Evolutionary conservation across 129 eudicot species (phyloP).

Genomic region (Flaveria brownii): DNA sequence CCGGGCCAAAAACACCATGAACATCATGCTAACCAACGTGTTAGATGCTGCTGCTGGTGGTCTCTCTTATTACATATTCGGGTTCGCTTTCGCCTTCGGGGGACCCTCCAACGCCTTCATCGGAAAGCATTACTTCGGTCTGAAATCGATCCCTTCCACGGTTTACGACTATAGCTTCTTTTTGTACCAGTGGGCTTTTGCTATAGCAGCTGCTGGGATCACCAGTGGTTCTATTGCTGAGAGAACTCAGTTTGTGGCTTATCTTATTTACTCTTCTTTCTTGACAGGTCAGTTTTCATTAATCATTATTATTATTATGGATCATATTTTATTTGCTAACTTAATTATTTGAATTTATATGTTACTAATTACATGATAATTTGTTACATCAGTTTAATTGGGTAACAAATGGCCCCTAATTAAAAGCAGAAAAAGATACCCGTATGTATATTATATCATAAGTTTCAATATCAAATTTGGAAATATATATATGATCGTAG

Average conservation of each 20-base stretch:
- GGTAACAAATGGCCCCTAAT: background rate
- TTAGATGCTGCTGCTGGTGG: slow-evolving; percentile 82
- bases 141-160: slow-evolving; percentile 45
- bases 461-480: too few relatives aligned
- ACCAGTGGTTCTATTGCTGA: slow-evolving; percentile 77
- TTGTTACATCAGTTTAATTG: background rate
- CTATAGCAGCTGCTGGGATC: slow-evolving; percentile 80
- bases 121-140: slow-evolving; percentile 55
- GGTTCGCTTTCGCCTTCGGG: slow-evolving; percentile 73
- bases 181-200: slow-evolving; percentile 72
- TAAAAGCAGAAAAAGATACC: background rate
- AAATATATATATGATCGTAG: too few relatives aligned
- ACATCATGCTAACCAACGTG: slow-evolving; percentile 77
- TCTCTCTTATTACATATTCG: slow-evolving; percentile 61
- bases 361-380: background rate
- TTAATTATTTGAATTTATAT: slow-evolving; percentile 1
- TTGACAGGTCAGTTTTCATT: slow-evolving; percentile 37
- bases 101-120: slow-evolving; percentile 66
- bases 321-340: background rate
- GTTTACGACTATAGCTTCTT: slow-evolving; percentile 60
- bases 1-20: slow-evolving; percentile 78
- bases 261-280: slow-evolving; percentile 67
- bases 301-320: background rate
- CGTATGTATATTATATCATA: background rate
- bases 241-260: slow-evolving; percentile 72